A percentile compares a stretch with the other conserved stretches of the same genome.
Conservation (phyloP, 1,284 basidiomycete genomes). For the Gymnopus androsaceus region DNA sequence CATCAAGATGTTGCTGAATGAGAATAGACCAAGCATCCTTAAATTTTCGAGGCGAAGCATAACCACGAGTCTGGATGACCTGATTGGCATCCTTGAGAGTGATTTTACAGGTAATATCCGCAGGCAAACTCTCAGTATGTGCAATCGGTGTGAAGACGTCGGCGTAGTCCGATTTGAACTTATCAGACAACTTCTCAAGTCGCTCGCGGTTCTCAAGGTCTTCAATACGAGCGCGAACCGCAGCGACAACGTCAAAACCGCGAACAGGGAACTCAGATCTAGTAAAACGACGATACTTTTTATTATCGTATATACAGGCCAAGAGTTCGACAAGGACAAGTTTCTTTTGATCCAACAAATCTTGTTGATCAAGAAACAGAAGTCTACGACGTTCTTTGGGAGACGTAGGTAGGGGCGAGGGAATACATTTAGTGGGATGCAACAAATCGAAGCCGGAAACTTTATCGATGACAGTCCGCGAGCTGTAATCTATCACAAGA, state of each 20-base stretch:
- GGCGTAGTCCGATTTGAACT: slow-evolving; percentile 18
- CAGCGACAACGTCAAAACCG: slow-evolving; percentile 14
- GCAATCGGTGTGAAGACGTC: slow-evolving; percentile 18
- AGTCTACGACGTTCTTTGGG: not conserved
- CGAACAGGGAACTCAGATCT: not conserved
- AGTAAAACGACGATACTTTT: not conserved
- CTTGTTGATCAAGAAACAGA: no score
- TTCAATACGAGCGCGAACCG: slow-evolving; percentile 19
- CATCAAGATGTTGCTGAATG: slow-evolving; percentile 29
- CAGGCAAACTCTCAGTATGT: slow-evolving; percentile 23
- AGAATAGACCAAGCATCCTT: no score
- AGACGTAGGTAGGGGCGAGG: not conserved
- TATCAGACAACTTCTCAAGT: slow-evolving; percentile 7
- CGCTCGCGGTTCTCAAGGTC: slow-evolving; percentile 10
- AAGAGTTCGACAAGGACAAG: not conserved
- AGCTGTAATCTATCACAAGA: no score
- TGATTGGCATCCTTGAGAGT: slow-evolving; percentile 26
- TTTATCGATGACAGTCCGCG: no score
- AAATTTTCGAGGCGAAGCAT: slow-evolving; percentile 30
- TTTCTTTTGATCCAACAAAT: not conserved
- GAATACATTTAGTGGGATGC: slow-evolving; percentile 10
- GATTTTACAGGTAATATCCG: slow-evolving; percentile 28
- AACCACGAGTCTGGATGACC: slow-evolving; percentile 19
- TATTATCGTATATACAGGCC: not conserved
- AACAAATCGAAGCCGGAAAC: slow-evolving; percentile 27